Conservation (phyloP, 495 filamentous ascomycete genomes). For the Penicillium paradoxum region DNA sequence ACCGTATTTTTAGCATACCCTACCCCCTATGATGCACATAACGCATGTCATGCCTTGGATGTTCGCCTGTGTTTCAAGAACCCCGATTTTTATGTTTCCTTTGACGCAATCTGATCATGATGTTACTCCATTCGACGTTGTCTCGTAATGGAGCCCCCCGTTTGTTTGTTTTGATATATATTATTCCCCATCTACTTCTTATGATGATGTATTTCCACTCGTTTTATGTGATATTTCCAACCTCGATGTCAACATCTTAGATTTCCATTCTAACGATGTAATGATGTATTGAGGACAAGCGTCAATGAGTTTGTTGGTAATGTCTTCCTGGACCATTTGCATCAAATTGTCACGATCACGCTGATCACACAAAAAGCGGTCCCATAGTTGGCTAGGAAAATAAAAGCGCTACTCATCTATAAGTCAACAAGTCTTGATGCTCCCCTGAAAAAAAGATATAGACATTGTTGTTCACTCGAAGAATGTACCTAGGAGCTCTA, state of each 20-base stretch:
- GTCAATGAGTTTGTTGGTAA: background rate
- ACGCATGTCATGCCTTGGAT: conserved; percentile 22
- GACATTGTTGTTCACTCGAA: background rate
- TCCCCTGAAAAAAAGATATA: background rate
- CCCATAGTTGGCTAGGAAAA: too few relatives aligned
- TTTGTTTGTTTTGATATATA: conserved; percentile 7
- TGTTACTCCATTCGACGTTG: conserved; percentile 1
- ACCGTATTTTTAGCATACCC: conserved; percentile 27
- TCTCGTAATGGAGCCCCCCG: conserved; percentile 2
- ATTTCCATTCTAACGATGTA: background rate
- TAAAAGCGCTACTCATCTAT: too few relatives aligned
- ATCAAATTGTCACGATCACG: too few relatives aligned
- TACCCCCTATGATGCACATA: conserved; percentile 26
- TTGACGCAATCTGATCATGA: conserved; percentile 15
- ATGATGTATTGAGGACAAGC: background rate
- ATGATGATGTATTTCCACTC: conserved; percentile 8
- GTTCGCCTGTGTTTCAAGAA: conserved; percentile 6
- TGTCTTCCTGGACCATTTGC: background rate
- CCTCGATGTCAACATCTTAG: background rate
- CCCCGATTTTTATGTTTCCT: conserved; percentile 11
- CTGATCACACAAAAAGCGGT: too few relatives aligned
- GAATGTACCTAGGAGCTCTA: background rate
- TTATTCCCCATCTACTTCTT: conserved; percentile 4
- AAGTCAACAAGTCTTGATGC: too few relatives aligned
- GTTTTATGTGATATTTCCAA: background rate